These are phyloP conservation scores for Volvariella volvacea DNA, from an alignment of 1,284 basidiomycete genomes.

Conservation along the genomic window DNA sequence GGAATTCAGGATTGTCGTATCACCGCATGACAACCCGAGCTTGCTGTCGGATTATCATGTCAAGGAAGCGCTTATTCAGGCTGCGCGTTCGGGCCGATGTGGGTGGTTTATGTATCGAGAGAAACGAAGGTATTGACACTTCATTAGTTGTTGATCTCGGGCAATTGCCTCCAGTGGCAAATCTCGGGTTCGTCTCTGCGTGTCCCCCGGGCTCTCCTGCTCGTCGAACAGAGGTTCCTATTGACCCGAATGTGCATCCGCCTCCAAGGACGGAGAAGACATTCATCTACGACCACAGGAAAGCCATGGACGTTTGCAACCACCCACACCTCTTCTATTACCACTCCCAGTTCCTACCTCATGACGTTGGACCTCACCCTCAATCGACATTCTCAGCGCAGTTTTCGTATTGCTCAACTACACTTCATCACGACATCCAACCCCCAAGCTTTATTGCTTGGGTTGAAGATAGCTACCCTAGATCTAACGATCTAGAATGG, in stretches of 20 bases:
- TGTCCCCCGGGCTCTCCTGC: conserved; percentile 24
- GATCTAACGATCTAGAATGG: conserved; percentile 38
- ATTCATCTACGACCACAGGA: conserved; percentile 34
- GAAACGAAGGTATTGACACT: not conserved
- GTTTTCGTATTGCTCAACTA: conserved; percentile 42
- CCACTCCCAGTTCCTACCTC: conserved; percentile 39
- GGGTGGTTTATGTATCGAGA: conserved; percentile 1
- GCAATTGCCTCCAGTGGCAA: conserved; percentile 14
- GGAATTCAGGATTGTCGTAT: conserved; percentile 28
- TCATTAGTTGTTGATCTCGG: conserved; percentile 19
- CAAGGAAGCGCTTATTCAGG: conserved; percentile 26
- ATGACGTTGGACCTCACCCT: conserved; percentile 34
- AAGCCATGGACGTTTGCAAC: conserved; percentile 44
- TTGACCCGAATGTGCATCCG: conserved; percentile 9
- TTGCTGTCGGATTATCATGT: conserved; percentile 30
- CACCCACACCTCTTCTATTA: conserved; percentile 37
- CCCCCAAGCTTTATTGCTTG: conserved; percentile 34
- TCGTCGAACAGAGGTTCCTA: conserved; percentile 10
- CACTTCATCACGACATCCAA: conserved; percentile 46
- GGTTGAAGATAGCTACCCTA: conserved; percentile 27
- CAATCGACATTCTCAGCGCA: conserved; percentile 31
- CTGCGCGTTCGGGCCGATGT: conserved; percentile 32
- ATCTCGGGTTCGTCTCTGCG: conserved; percentile 21
- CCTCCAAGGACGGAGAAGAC: conserved; percentile 21
- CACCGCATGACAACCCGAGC: conserved; percentile 35